These are phyloP conservation scores for Cornus kousa DNA, from an alignment of 148 eudicot species.

Conservation along the genomic window DNA sequence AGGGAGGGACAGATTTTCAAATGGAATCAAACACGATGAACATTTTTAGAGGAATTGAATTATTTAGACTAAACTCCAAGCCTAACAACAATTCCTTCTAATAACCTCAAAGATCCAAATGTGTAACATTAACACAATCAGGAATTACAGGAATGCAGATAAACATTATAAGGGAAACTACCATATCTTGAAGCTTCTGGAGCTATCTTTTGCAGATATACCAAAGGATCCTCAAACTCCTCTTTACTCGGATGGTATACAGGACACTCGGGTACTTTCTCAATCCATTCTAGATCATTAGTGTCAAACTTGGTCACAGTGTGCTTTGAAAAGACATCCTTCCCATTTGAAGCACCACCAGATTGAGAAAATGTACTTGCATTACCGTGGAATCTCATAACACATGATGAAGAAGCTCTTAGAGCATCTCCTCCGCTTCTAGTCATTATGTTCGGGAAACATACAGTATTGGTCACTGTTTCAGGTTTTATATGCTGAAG, in stretches of 20 bases:
- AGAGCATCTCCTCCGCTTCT: slow-evolving; percentile 79
- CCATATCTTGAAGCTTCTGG: slow-evolving; percentile 95
- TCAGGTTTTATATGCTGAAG: slow-evolving; percentile 66
- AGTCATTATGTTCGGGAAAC: slow-evolving; percentile 41
- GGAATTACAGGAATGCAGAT: not conserved
- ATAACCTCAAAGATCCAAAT: not conserved
- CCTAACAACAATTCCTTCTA: not conserved
- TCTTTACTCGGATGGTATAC: slow-evolving; percentile 72
- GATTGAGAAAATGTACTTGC: slow-evolving; percentile 27
- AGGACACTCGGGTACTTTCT: slow-evolving; percentile 77
- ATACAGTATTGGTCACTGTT: slow-evolving; percentile 24
- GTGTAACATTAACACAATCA: not conserved
- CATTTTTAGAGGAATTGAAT: too few relatives aligned
- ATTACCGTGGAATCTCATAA: slow-evolving; percentile 41
- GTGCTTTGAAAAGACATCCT: slow-evolving; percentile 36
- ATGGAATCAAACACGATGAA: not conserved
- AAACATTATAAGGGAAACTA: slow-evolving; percentile 22
- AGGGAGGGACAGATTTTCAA: not conserved
- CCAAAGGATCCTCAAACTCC: slow-evolving; percentile 92
- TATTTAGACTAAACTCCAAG: not conserved
- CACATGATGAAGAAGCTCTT: slow-evolving; percentile 68
- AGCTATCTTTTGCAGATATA: slow-evolving; percentile 81
- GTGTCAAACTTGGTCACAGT: slow-evolving; percentile 59
- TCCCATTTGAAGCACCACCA: slow-evolving; percentile 35
- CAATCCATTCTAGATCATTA: slow-evolving; percentile 67